A percentile compares a stretch with the other conserved stretches of the same genome.
Evolutionary conservation across 148 eudicot species (phyloP).

Genomic region (Linanthus parryae): DNA sequence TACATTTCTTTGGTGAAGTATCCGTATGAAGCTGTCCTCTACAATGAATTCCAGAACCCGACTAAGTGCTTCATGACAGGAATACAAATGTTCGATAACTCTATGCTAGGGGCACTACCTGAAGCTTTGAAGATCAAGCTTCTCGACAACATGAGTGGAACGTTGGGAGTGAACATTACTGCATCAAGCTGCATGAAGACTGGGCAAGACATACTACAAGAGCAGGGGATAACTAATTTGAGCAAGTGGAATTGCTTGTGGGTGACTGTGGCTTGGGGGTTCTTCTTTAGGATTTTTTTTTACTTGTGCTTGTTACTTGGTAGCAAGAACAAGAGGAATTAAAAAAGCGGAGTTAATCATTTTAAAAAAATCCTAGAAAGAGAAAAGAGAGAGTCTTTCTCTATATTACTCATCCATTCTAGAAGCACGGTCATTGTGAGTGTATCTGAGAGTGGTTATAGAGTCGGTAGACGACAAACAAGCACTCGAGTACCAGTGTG

Average conservation of each 20-base stretch:
- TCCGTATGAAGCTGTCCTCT: constrained; percentile 8
- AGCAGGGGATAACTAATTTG: constrained; percentile 8
- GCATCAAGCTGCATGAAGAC: constrained; percentile 5
- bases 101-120: neutral
- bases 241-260: constrained; percentile 11
- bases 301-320: constrained; percentile 9
- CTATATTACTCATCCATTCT: no score
- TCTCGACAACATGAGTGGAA: constrained; percentile 1
- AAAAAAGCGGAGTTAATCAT: no score
- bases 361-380: no score
- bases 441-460: no score
- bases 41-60: constrained; percentile 6
- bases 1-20: constrained; percentile 4
- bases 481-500: no score
- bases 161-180: constrained; percentile 9
- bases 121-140: constrained; percentile 3
- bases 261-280: constrained; percentile 9
- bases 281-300: constrained; percentile 12
- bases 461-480: no score
- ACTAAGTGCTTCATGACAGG: constrained; percentile 7
- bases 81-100: constrained; percentile 5
- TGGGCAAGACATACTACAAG: constrained; percentile 2
- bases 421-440: no score
- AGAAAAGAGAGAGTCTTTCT: no score
- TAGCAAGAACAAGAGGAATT: constrained; percentile 10